Conservation (phyloP, 2,329 filamentous ascomycete species). For the Metarhizium robertsii region DNA sequence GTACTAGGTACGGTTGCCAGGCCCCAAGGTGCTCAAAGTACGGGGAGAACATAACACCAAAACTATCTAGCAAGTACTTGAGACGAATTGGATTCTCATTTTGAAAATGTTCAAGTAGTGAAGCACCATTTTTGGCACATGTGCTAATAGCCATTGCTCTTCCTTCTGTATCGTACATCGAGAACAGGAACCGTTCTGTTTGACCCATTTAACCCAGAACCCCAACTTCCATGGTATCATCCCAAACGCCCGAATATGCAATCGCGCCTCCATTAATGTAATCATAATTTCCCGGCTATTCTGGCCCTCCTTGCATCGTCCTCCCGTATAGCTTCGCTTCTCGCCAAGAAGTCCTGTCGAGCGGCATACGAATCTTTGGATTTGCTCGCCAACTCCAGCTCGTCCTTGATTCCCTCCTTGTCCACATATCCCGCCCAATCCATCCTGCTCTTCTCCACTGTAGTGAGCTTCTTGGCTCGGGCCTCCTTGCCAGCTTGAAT, state of each 20-base stretch:
- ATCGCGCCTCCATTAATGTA: neutral
- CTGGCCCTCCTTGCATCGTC: slow-evolving; percentile 49
- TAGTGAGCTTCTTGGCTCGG: slow-evolving; percentile 57
- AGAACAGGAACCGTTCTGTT: neutral
- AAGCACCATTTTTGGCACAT: neutral
- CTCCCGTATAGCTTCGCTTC: slow-evolving; percentile 54
- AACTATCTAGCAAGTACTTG: too few relatives aligned
- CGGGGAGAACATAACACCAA: too few relatives aligned
- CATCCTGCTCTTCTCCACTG: slow-evolving; percentile 63
- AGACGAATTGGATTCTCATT: neutral
- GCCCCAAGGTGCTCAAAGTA: too few relatives aligned
- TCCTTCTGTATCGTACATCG: neutral
- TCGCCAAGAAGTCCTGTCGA: slow-evolving; percentile 54
- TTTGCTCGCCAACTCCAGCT: slow-evolving; percentile 54
- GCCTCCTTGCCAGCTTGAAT: slow-evolving; percentile 38
- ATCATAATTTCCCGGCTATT: slow-evolving; percentile 28
- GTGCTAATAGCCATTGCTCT: neutral
- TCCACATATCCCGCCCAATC: slow-evolving; percentile 67
- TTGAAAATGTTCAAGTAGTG: neutral
- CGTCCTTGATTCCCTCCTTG: slow-evolving; percentile 61
- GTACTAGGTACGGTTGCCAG: too few relatives aligned
- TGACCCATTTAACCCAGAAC: neutral
- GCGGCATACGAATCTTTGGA: slow-evolving; percentile 55
- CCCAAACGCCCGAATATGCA: slow-evolving; percentile 1
- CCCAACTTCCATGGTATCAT: neutral